phyloP scores from a whole-genome alignment of 148 eudicot species.

The Vaccinium macrocarpon region DNA sequence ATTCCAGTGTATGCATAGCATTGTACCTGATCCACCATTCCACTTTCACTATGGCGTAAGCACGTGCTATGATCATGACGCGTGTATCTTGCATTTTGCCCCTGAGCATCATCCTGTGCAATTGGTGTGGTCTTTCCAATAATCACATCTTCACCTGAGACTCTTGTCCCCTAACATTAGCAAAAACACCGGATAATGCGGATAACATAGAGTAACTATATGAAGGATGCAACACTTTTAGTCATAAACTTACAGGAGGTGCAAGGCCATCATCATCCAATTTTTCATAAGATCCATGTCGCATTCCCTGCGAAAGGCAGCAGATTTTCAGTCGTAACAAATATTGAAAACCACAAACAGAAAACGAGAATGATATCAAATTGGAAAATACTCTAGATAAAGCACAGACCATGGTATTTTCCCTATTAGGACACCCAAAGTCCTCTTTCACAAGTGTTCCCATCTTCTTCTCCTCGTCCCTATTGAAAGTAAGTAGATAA shows the following conservation, averaged over 20 bases:
- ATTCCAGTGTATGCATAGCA: neutral
- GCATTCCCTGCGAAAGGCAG: conserved; percentile 60
- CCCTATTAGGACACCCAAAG: conserved; percentile 81
- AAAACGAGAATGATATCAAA: neutral
- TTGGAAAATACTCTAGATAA: neutral
- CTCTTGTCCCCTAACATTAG: conserved; percentile 30
- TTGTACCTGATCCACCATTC: conserved; percentile 23
- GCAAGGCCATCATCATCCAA: conserved; percentile 97
- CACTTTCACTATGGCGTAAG: conserved; percentile 25
- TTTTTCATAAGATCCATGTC: conserved; percentile 97
- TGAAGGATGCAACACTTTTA: neutral
- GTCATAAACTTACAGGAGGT: conserved; percentile 66
- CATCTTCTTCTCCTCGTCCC: conserved; percentile 98
- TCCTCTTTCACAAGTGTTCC: conserved; percentile 91
- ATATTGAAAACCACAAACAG: neutral
- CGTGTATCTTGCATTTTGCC: conserved; percentile 19
- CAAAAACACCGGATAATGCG: neutral
- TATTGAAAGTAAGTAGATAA: conserved; percentile 15
- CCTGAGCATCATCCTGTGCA: conserved; percentile 18
- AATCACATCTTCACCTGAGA: conserved; percentile 23
- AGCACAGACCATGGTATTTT: conserved; percentile 71
- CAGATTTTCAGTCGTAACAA: neutral
- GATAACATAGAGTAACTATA: neutral
- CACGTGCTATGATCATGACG: conserved; percentile 23
- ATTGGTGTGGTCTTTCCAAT: conserved; percentile 27